A percentile compares a stretch with the other conserved stretches of the same genome.
These are phyloP conservation scores for Sporothrix pseudoabietina DNA, from an alignment of 2,329 filamentous ascomycete genomes.

Conservation along the genomic window DNA sequence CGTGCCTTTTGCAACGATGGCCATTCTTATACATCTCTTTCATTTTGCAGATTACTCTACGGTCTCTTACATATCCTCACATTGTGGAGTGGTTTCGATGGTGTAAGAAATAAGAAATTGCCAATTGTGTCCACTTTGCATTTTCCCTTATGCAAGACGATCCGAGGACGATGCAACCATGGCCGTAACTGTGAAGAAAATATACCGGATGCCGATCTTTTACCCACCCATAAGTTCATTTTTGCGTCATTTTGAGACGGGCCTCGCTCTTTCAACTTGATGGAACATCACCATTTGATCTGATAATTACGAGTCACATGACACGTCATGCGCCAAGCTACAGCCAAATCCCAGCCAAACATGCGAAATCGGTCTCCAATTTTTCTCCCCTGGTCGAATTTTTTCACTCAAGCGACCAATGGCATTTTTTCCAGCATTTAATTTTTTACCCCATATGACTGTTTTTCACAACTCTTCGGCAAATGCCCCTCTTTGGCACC, in stretches of 20 bases:
- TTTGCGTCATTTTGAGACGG: not conserved
- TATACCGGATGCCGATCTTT: not conserved
- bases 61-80: not conserved
- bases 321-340: not conserved
- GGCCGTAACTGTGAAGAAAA: too few relatives aligned
- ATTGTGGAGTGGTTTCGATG: not conserved
- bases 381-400: constrained; percentile 20
- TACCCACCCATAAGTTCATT: not conserved
- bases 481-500: constrained; percentile 18
- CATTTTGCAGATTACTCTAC: not conserved
- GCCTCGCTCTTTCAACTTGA: not conserved
- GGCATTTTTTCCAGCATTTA: constrained; percentile 16
- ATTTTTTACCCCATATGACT: constrained; percentile 24
- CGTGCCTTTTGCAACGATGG: not conserved
- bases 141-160: not conserved
- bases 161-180: not conserved
- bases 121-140: not conserved
- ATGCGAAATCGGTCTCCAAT: constrained; percentile 28
- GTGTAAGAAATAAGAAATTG: not conserved
- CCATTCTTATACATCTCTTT: not conserved
- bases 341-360: not conserved
- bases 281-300: not conserved
- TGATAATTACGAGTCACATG: constrained; percentile 25
- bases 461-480: not conserved
- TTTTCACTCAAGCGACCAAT: not conserved